Conservation (phyloP, 2,329 filamentous ascomycete genomes). For the Bipolaris bicolor region DNA sequence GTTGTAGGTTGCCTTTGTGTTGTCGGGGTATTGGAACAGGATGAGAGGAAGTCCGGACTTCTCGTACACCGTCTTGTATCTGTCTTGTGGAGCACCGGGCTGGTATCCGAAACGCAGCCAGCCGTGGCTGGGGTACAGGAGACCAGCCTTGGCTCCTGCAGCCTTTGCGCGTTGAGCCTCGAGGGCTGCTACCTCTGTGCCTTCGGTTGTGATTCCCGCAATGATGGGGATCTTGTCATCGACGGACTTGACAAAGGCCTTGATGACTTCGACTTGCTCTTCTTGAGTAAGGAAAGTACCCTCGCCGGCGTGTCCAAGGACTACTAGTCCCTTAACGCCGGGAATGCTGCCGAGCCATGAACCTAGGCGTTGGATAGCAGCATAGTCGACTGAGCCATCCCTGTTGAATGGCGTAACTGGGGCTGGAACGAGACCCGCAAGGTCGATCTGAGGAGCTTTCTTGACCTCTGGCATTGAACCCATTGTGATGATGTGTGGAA, state of each 20-base stretch:
- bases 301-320: constrained; percentile 62
- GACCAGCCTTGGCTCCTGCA: constrained; percentile 58
- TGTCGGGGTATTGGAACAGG: constrained; percentile 62
- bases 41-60: constrained; percentile 58
- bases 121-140: constrained; percentile 61
- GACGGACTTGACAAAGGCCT: constrained; percentile 60
- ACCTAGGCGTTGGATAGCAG: constrained; percentile 60
- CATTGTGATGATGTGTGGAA: constrained; percentile 19
- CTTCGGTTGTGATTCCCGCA: constrained; percentile 61
- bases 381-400: constrained; percentile 58
- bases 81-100: constrained; percentile 58
- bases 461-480: constrained; percentile 35
- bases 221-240: constrained; percentile 60
- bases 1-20: constrained; percentile 60
- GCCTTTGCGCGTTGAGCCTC: constrained; percentile 60
- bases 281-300: constrained; percentile 60
- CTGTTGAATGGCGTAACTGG: constrained; percentile 60
- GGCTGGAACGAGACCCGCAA: constrained; percentile 58
- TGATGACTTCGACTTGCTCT: constrained; percentile 59
- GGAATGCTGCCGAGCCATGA: constrained; percentile 60
- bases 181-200: constrained; percentile 59
- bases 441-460: constrained; percentile 48
- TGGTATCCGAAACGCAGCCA: constrained; percentile 64
- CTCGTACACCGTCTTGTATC: constrained; percentile 60
- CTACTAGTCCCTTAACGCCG: constrained; percentile 60